phyloP scores from a whole-genome alignment of 805 yeast species.

The Kodamaea nitidulidarum region DNA sequence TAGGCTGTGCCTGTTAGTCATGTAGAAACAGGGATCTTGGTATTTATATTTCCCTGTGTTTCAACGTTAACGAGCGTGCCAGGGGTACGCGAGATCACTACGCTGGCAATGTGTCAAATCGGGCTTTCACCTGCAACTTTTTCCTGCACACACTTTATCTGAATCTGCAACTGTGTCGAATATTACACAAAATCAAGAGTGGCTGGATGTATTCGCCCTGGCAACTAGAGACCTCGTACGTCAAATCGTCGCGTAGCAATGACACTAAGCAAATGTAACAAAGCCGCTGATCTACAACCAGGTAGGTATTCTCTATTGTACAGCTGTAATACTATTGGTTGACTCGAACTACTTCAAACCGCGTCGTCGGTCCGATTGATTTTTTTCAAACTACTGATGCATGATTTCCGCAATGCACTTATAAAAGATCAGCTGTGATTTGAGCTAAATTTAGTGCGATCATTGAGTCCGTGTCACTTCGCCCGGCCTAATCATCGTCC shows the following conservation, averaged over 20 bases:
- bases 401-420: too few relatives aligned
- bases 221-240: neutral
- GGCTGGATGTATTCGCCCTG: conserved; percentile 1
- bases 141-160: neutral
- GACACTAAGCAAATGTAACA: too few relatives aligned
- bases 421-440: too few relatives aligned
- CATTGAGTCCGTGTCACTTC: too few relatives aligned
- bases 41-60: neutral
- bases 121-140: neutral
- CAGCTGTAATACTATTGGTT: neutral
- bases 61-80: neutral
- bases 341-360: too few relatives aligned
- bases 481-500: conserved; percentile 26
- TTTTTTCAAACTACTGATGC: too few relatives aligned
- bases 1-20: too few relatives aligned
- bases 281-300: too few relatives aligned
- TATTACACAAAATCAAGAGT: neutral
- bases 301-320: neutral
- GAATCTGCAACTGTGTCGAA: neutral
- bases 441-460: too few relatives aligned
- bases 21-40: too few relatives aligned
- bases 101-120: conserved; percentile 3
- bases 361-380: too few relatives aligned
- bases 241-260: too few relatives aligned
- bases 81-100: neutral